Percentiles rank a stretch among this genome's conserved stretches.
Conservation (phyloP, 1,139 yeast genomes). For the Saccharomycopsis hybrid region DNA sequence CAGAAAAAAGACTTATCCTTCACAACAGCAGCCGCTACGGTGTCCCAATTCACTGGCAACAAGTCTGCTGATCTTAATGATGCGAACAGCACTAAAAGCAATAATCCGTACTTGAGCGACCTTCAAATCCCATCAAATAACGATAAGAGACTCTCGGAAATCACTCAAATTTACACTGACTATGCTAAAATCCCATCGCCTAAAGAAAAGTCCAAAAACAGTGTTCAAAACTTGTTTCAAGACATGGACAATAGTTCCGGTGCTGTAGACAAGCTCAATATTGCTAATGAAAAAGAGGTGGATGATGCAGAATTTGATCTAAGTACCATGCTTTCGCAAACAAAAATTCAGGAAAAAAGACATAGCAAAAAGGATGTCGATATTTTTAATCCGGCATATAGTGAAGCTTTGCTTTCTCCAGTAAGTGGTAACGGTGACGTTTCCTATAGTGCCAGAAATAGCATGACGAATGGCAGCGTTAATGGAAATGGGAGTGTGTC, state of each 20-base stretch:
- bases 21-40: too few species aligned
- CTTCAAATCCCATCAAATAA: background rate
- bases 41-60: background rate
- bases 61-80: background rate
- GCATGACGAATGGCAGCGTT: background rate
- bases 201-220: background rate
- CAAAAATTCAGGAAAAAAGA: constrained; percentile 13
- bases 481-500: background rate
- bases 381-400: constrained; percentile 19
- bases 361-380: constrained; percentile 12
- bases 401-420: constrained; percentile 17
- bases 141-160: constrained; percentile 15
- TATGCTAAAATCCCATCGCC: constrained; percentile 19
- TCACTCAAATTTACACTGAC: constrained; percentile 19
- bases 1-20: too few species aligned
- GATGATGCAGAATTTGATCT: constrained; percentile 20
- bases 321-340: constrained; percentile 5
- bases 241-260: background rate
- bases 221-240: background rate
- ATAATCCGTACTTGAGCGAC: background rate
- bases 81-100: too few species aligned
- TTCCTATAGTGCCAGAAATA: constrained; percentile 20
- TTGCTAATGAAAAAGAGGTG: constrained; percentile 10
- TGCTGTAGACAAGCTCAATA: constrained; percentile 7
- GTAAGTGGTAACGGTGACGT: constrained; percentile 8